A percentile compares a stretch with the other conserved stretches of the same genome.
These are phyloP conservation scores for Colletotrichum aenigma DNA, from an alignment of 2,329 filamentous ascomycete genomes.

Conservation along the genomic window DNA sequence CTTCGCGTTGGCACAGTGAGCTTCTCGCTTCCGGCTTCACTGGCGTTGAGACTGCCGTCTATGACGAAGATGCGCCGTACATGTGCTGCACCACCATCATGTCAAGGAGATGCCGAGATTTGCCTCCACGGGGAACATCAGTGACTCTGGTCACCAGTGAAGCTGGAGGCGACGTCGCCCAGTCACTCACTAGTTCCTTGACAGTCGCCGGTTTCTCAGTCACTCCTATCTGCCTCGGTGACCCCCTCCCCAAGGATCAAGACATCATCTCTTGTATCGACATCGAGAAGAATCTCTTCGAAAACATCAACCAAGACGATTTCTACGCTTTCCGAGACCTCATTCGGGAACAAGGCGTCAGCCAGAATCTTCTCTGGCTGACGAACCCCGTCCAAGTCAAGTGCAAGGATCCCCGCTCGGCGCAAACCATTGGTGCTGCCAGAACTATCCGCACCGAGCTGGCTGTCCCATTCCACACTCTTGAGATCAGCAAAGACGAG, in stretches of 20 bases:
- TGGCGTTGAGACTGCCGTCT: constrained; percentile 1
- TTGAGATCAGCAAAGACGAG: background rate
- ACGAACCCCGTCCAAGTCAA: background rate
- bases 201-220: background rate
- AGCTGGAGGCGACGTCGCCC: background rate
- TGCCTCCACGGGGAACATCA: background rate
- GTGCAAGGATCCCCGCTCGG: constrained; percentile 25
- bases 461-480: background rate
- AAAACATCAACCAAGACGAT: background rate
- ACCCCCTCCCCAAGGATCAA: constrained; percentile 10
- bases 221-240: background rate
- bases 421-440: constrained; percentile 19
- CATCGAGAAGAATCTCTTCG: background rate
- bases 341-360: background rate
- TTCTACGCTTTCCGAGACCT: constrained; percentile 20
- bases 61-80: background rate
- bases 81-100: background rate
- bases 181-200: background rate
- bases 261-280: constrained; percentile 22
- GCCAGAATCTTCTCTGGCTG: background rate
- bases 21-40: constrained; percentile 28
- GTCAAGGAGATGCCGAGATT: background rate
- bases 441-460: constrained; percentile 24
- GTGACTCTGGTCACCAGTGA: background rate
- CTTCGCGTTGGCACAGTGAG: constrained; percentile 27